Percentiles rank a stretch among this genome's conserved stretches.
Conservation (phyloP, 805 yeast genomes). For the Sugiyamaella lignohabitans region DNA sequence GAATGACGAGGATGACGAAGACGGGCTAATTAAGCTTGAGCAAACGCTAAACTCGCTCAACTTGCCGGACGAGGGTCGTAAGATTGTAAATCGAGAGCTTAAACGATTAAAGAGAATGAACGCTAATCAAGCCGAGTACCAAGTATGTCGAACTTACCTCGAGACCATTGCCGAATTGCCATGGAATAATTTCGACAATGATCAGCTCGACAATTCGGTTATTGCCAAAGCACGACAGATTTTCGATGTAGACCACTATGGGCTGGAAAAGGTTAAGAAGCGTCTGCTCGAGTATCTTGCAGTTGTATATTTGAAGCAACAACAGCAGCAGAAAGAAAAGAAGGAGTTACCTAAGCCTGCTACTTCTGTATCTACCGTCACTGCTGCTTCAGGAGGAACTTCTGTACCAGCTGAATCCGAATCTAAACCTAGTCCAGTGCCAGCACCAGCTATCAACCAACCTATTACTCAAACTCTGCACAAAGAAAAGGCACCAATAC, state of each 20-base stretch:
- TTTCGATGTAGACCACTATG: conserved; percentile 73
- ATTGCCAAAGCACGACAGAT: conserved; percentile 47
- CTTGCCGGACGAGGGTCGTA: conserved; percentile 32
- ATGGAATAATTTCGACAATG: conserved; percentile 29
- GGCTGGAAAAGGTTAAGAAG: conserved; percentile 64
- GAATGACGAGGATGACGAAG: conserved; percentile 30
- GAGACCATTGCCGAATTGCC: conserved; percentile 37
- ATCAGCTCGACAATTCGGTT: conserved; percentile 31
- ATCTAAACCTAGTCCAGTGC: background rate
- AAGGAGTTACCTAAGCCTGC: conserved; percentile 18
- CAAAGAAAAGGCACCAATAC: conserved; percentile 54
- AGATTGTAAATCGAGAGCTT: conserved; percentile 34
- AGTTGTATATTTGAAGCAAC: conserved; percentile 53
- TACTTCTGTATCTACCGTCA: background rate
- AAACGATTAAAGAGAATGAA: conserved; percentile 35
- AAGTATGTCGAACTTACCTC: conserved; percentile 36
- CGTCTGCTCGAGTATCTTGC: conserved; percentile 75
- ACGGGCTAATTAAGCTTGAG: conserved; percentile 29
- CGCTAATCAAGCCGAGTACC: conserved; percentile 38
- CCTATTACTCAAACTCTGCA: conserved; percentile 1
- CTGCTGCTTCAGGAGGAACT: background rate
- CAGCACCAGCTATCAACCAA: too few species aligned
- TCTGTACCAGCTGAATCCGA: background rate
- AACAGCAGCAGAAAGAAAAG: conserved; percentile 9
- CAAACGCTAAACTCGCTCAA: conserved; percentile 23